A percentile compares a stretch with the other conserved stretches of the same genome.
Conservation (phyloP, 2,329 filamentous ascomycete genomes). For the Chaetomium globosum region DNA sequence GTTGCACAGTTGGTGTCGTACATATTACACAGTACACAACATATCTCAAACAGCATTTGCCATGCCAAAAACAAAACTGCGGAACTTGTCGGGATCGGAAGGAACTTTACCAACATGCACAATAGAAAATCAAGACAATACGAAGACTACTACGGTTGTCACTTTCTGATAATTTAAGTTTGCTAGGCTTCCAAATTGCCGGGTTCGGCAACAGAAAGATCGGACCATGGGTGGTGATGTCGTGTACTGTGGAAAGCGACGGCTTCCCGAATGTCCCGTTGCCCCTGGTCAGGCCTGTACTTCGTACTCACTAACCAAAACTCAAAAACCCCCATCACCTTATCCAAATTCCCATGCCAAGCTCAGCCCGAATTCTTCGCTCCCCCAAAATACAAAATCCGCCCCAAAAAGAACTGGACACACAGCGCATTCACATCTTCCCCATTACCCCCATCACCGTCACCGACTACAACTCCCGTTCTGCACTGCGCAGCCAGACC, state of each 20-base stretch:
- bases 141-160: not conserved
- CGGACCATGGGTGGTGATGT: not conserved
- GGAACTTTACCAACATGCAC: not conserved
- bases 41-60: not conserved
- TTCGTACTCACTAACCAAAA: slow-evolving; percentile 1
- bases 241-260: too few relatives aligned
- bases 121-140: not conserved
- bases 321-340: not conserved
- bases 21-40: not conserved
- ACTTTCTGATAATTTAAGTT: not conserved
- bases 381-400: not conserved
- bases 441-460: not conserved
- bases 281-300: not conserved
- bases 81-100: not conserved
- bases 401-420: not conserved
- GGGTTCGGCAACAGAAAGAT: not conserved
- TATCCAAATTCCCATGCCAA: not conserved
- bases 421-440: not conserved
- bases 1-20: not conserved
- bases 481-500: slow-evolving; percentile 11
- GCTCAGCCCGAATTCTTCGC: not conserved
- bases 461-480: not conserved
- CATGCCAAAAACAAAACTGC: not conserved
- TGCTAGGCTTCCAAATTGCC: not conserved
- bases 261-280: not conserved